Percentiles rank a stretch among this genome's conserved stretches.
Conservation (phyloP, 306 rosid species). For the Cercis canadensis region DNA sequence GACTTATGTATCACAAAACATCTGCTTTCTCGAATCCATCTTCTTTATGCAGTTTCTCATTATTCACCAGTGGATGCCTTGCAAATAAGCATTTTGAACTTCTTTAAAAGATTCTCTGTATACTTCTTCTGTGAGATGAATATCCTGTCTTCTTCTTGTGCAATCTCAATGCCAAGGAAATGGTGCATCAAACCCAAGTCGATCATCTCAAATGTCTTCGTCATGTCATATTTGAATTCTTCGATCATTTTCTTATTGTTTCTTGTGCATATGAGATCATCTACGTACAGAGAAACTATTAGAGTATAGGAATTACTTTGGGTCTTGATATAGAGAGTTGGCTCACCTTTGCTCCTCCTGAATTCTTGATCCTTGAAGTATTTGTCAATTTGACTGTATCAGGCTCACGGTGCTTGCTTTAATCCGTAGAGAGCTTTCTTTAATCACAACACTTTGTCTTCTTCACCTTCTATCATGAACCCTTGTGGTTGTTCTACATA, state of each 20-base stretch:
- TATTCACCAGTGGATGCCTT: neutral
- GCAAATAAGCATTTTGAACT: neutral
- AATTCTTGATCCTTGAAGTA: neutral
- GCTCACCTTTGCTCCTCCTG: neutral
- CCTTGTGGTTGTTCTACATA: neutral
- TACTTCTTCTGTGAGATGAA: slow-evolving; percentile 5
- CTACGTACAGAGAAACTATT: too few relatives aligned
- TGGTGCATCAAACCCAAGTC: slow-evolving; percentile 20
- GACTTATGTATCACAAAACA: neutral
- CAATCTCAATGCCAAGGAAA: neutral
- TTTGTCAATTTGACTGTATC: neutral
- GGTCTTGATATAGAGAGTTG: neutral
- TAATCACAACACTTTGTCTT: neutral
- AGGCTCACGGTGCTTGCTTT: neutral
- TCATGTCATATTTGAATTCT: neutral
- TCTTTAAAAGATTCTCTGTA: neutral
- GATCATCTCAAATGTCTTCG: neutral
- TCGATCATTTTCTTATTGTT: neutral
- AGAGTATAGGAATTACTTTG: neutral
- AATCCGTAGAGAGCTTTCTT: neutral
- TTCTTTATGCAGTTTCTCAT: neutral
- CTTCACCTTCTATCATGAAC: neutral
- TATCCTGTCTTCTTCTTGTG: neutral
- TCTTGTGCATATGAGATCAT: neutral
- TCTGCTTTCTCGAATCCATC: neutral